A percentile compares a stretch with the other conserved stretches of the same genome.
These are phyloP conservation scores for Silene noctiflora DNA, from an alignment of 179 eudicot genomes.

Conservation along the genomic window DNA sequence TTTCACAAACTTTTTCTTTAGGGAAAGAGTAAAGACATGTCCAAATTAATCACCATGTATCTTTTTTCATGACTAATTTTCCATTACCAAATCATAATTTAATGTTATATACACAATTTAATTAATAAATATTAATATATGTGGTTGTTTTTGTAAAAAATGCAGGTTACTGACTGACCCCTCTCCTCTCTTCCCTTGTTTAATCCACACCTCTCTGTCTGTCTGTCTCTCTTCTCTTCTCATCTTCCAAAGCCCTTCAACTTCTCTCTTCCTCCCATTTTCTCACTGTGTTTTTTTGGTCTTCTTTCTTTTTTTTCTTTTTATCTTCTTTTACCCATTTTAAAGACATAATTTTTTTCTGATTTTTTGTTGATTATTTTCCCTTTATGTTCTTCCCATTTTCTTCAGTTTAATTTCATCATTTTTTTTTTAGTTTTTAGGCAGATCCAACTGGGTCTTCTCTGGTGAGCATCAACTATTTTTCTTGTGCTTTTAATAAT, in stretches of 20 bases:
- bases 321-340: constrained; percentile 12
- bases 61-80: not conserved
- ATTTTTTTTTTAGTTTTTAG: constrained; percentile 10
- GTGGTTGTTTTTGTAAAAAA: not conserved
- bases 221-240: constrained; percentile 12
- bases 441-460: constrained; percentile 42
- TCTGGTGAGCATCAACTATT: constrained; percentile 28
- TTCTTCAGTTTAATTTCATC: constrained; percentile 15
- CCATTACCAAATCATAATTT: not conserved
- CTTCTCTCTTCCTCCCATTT: constrained; percentile 34
- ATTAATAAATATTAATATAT: not conserved
- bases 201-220: constrained; percentile 11
- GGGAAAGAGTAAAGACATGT: no score
- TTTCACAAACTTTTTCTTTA: no score
- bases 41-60: no score
- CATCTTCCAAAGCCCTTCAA: constrained; percentile 28
- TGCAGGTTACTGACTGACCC: constrained; percentile 14
- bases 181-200: constrained; percentile 8
- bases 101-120: not conserved
- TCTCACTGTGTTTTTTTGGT: constrained; percentile 28
- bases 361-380: not conserved
- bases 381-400: not conserved
- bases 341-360: not conserved
- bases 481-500: not conserved
- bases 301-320: constrained; percentile 8